Evolutionary conservation across 1,139 yeast genomes (phyloP).

Genomic region (Pichia sp.): DNA sequence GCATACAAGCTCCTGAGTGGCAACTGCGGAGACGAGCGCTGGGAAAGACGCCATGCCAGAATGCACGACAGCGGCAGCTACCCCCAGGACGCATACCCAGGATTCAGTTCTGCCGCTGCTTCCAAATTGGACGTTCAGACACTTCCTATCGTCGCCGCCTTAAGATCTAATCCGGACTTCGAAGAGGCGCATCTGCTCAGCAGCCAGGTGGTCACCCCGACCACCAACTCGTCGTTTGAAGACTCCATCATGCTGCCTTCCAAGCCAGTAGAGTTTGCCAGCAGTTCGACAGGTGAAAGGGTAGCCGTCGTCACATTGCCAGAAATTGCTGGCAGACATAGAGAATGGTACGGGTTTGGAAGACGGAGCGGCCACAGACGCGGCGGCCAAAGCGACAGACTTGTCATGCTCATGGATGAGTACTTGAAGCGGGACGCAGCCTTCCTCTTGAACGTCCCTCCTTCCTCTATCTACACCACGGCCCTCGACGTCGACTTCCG

Average conservation of each 20-base stretch:
- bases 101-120: not conserved
- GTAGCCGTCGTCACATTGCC: constrained; percentile 1
- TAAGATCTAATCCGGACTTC: not conserved
- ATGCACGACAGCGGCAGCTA: not conserved
- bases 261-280: constrained; percentile 3
- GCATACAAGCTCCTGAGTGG: not conserved
- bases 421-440: constrained; percentile 6
- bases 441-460: not conserved
- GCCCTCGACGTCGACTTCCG: not conserved
- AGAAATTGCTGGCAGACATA: not conserved
- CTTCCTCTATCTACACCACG: not conserved
- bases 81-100: not conserved
- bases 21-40: not conserved
- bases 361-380: not conserved
- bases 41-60: not conserved
- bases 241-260: constrained; percentile 4
- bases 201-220: not conserved
- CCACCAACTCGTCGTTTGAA: constrained; percentile 2
- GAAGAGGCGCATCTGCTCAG: not conserved
- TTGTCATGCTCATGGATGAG: constrained; percentile 5
- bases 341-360: not conserved
- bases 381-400: not conserved
- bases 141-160: not conserved
- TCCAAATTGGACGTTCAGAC: not conserved
- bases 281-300: not conserved